These are phyloP conservation scores for Microdochium trichocladiopsis DNA, from an alignment of 2,329 filamentous ascomycete genomes.

Conservation along the genomic window DNA sequence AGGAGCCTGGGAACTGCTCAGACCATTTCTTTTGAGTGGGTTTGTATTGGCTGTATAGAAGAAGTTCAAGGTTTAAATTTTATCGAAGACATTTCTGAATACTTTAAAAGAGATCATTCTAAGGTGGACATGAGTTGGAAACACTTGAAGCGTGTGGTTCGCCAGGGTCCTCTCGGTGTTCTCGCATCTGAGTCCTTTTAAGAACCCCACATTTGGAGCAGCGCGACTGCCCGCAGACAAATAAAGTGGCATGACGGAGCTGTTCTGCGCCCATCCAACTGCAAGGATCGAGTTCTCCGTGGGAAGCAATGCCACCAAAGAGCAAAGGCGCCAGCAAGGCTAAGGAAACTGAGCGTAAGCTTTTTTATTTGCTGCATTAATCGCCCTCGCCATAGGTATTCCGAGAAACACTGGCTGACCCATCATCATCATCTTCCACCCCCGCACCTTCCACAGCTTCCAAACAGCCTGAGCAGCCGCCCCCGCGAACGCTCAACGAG, in stretches of 20 bases:
- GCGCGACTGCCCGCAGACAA: background rate
- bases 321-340: conserved; percentile 18
- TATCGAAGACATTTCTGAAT: too few species aligned
- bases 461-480: conserved; percentile 15
- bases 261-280: conserved; percentile 5
- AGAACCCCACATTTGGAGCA: background rate
- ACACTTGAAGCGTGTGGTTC: too few species aligned
- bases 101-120: too few species aligned
- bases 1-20: background rate
- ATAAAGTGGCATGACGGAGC: background rate
- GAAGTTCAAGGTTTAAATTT: too few species aligned
- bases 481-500: conserved; percentile 39
- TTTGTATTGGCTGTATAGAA: background rate
- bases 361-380: conserved; percentile 1
- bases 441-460: conserved; percentile 15
- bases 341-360: conserved; percentile 19
- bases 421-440: too few species aligned
- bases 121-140: too few species aligned
- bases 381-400: too few species aligned
- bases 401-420: too few species aligned
- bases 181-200: background rate
- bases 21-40: background rate
- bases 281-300: background rate
- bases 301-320: conserved; percentile 21
- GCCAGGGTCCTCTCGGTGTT: background rate